Percentiles rank a stretch among this genome's conserved stretches.
Conservation (phyloP, 805 yeast genomes). For the Ascoidea tarda region DNA sequence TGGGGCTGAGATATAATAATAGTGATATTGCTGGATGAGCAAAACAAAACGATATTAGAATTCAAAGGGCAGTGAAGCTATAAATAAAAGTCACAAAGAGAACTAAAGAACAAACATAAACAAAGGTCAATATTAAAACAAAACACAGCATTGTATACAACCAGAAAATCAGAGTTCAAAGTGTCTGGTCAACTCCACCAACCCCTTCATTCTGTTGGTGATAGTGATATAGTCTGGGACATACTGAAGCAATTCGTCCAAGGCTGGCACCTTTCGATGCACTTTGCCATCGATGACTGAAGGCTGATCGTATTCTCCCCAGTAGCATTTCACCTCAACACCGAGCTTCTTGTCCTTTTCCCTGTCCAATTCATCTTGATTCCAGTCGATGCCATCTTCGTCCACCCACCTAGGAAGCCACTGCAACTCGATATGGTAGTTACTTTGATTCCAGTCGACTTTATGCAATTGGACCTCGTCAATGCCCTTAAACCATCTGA, state of each 20-base stretch:
- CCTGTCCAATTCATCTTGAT: conserved; percentile 18
- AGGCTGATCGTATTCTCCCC: conserved; percentile 57
- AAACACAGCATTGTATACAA: background rate
- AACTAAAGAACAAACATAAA: background rate
- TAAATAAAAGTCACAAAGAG: background rate
- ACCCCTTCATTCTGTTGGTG: conserved; percentile 54
- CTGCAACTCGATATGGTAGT: conserved; percentile 49
- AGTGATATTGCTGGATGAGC: too few relatives aligned
- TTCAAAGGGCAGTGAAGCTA: background rate
- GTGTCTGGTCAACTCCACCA: conserved; percentile 43
- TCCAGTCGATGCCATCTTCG: conserved; percentile 22
- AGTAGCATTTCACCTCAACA: conserved; percentile 50
- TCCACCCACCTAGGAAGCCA: conserved; percentile 58
- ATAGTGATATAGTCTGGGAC: conserved; percentile 52
- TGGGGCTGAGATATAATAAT: too few relatives aligned
- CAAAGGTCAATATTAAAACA: background rate
- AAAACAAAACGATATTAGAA: too few relatives aligned
- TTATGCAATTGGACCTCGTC: conserved; percentile 52
- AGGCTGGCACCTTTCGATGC: conserved; percentile 46
- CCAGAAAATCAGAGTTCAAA: conserved; percentile 24
- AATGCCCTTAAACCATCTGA: conserved; percentile 47
- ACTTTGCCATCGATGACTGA: conserved; percentile 23
- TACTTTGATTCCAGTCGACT: conserved; percentile 37
- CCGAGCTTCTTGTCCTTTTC: conserved; percentile 28
- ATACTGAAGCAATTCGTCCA: conserved; percentile 52